Conservation (phyloP, 805 yeast genomes). For the Spathaspora gorwiae region DNA sequence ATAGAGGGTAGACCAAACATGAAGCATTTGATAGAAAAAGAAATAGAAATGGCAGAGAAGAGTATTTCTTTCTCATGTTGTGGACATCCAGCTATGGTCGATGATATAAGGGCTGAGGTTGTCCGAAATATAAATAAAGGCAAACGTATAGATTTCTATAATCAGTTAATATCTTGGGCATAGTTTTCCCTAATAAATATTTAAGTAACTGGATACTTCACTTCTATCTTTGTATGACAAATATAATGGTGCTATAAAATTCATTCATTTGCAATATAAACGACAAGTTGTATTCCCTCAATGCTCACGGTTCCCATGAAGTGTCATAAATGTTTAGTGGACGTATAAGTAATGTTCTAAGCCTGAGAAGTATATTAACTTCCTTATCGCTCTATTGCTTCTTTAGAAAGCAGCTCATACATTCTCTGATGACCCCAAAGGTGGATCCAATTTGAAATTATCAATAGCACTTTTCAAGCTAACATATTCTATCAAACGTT, state of each 20-base stretch:
- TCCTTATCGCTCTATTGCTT: no score
- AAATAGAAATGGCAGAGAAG: conserved; percentile 29
- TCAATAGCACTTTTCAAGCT: not conserved
- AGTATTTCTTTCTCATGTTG: conserved; percentile 44
- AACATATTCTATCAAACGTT: not conserved
- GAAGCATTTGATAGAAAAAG: conserved; percentile 26
- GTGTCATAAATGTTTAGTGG: no score
- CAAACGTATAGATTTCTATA: conserved; percentile 29
- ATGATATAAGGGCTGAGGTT: conserved; percentile 21
- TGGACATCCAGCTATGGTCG: conserved; percentile 42
- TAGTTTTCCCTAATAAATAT: not conserved
- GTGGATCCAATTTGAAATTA: not conserved
- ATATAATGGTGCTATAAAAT: no score
- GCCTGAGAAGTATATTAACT: no score
- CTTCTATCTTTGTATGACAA: no score
- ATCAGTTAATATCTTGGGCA: conserved; percentile 25
- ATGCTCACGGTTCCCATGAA: no score
- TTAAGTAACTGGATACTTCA: no score
- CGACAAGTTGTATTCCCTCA: no score
- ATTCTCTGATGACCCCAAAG: no score
- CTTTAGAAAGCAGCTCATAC: not conserved
- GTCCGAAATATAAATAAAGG: conserved; percentile 18
- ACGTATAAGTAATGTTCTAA: no score
- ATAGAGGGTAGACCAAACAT: conserved; percentile 41
- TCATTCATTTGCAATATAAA: no score